Percentiles rank a stretch among this genome's conserved stretches.
These are phyloP conservation scores for Dactylella cylindrospora DNA, from an alignment of 2,329 filamentous ascomycete species.

Conservation along the genomic window DNA sequence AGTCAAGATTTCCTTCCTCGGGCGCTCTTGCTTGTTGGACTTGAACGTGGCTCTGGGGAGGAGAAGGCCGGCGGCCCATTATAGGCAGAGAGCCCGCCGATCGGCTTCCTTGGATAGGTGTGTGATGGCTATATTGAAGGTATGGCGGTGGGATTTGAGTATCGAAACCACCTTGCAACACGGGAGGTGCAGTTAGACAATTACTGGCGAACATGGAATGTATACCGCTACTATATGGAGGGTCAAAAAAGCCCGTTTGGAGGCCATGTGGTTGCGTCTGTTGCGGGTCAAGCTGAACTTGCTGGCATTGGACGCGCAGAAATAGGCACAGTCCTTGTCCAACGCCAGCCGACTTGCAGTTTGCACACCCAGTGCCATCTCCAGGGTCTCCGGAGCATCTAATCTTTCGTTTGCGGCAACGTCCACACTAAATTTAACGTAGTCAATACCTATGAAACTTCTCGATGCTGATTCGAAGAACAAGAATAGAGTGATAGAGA, in stretches of 20 bases:
- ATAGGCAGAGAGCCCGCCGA: conserved; percentile 19
- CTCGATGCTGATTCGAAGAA: too few species aligned
- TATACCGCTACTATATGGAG: too few species aligned
- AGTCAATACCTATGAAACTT: too few species aligned
- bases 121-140: background rate
- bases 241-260: too few species aligned
- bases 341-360: conserved; percentile 74
- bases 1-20: conserved; percentile 9
- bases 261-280: conserved; percentile 4
- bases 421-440: conserved; percentile 81
- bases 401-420: conserved; percentile 92
- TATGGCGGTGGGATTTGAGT: conserved; percentile 1
- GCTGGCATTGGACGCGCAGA: conserved; percentile 63
- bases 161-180: conserved; percentile 5
- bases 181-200: conserved; percentile 20
- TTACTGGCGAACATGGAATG: too few species aligned
- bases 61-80: conserved; percentile 4
- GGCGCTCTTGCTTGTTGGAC: background rate
- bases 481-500: conserved; percentile 6
- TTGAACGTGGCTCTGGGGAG: too few species aligned
- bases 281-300: conserved; percentile 1
- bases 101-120: conserved; percentile 4
- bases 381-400: conserved; percentile 84
- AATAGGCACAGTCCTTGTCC: conserved; percentile 69
- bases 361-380: conserved; percentile 74